These are phyloP conservation scores for Lagenidium giganteum DNA, from an alignment of 352 stramenopile species.

Conservation along the genomic window DNA sequence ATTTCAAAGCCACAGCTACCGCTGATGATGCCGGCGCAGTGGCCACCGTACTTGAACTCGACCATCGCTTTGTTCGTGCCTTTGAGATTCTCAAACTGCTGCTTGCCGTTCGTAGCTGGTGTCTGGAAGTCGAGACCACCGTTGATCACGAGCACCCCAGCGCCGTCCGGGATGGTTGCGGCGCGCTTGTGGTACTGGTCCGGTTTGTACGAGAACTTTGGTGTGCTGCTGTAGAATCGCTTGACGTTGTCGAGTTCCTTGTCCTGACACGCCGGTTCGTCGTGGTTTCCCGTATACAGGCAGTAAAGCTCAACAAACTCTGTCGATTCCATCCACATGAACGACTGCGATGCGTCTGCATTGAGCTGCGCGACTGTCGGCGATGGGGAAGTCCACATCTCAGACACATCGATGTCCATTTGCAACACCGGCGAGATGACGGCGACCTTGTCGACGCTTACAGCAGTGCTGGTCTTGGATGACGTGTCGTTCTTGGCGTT, in stretches of 20 bases:
- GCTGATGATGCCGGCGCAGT: constrained; percentile 14
- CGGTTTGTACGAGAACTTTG: constrained; percentile 17
- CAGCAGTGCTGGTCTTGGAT: too few relatives aligned
- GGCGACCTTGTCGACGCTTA: too few relatives aligned
- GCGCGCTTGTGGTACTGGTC: constrained; percentile 13
- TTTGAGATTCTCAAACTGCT: constrained; percentile 16
- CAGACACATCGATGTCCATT: too few relatives aligned
- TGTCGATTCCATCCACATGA: too few relatives aligned
- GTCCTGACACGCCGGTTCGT: constrained; percentile 9
- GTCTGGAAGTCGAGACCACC: constrained; percentile 23
- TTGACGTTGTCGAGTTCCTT: constrained; percentile 1
- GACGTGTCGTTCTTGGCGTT: too few relatives aligned
- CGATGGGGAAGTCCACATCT: too few relatives aligned
- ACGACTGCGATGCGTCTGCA: too few relatives aligned
- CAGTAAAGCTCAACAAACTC: too few relatives aligned
- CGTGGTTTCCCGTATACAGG: too few relatives aligned
- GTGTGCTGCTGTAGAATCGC: too few relatives aligned
- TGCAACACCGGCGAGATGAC: too few relatives aligned
- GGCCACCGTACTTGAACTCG: constrained; percentile 17
- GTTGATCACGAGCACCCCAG: constrained; percentile 18
- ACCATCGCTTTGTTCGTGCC: constrained; percentile 14
- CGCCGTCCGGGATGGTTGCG: constrained; percentile 10
- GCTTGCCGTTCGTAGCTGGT: constrained; percentile 15
- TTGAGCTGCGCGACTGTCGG: too few relatives aligned
- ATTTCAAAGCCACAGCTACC: constrained; percentile 5